Conservation (phyloP, 495 filamentous ascomycete species). For the Penicillium egyptiacum region DNA sequence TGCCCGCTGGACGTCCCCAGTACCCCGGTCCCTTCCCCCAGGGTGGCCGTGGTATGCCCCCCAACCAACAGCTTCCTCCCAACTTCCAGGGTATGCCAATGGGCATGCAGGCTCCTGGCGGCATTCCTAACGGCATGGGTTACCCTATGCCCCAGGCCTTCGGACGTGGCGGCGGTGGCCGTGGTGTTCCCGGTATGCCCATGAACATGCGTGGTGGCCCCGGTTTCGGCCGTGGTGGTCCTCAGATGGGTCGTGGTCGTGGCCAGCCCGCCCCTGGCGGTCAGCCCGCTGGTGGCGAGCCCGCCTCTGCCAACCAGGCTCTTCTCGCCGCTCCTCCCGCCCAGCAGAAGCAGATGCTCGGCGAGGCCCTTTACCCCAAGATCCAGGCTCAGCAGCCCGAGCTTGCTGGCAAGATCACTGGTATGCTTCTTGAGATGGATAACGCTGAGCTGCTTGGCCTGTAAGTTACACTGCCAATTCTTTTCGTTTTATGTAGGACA, state of each 20-base stretch:
- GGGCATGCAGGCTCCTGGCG: slow-evolving; percentile 65
- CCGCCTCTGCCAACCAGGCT: slow-evolving; percentile 35
- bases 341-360: slow-evolving; percentile 97
- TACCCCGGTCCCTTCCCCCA: slow-evolving; percentile 78
- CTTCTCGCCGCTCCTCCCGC: slow-evolving; percentile 56
- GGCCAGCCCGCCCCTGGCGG: slow-evolving; percentile 39
- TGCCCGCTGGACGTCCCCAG: slow-evolving; percentile 80
- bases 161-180: slow-evolving; percentile 71
- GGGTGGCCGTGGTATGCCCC: slow-evolving; percentile 76
- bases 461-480: slow-evolving; percentile 62
- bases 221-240: slow-evolving; percentile 54
- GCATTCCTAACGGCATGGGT: slow-evolving; percentile 54
- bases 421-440: slow-evolving; percentile 99
- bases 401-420: slow-evolving; percentile 97
- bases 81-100: slow-evolving; percentile 80
- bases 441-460: slow-evolving; percentile 87
- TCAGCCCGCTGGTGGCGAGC: slow-evolving; percentile 35
- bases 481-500: not conserved
- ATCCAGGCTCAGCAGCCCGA: slow-evolving; percentile 90
- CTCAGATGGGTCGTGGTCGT: slow-evolving; percentile 53
- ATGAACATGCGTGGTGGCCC: slow-evolving; percentile 74
- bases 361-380: slow-evolving; percentile 97
- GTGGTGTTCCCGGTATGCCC: slow-evolving; percentile 72
- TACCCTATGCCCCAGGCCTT: slow-evolving; percentile 56
- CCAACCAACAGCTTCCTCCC: slow-evolving; percentile 75